Conservation (phyloP, 805 yeast species). For the Barnettozyma botsteinii region DNA sequence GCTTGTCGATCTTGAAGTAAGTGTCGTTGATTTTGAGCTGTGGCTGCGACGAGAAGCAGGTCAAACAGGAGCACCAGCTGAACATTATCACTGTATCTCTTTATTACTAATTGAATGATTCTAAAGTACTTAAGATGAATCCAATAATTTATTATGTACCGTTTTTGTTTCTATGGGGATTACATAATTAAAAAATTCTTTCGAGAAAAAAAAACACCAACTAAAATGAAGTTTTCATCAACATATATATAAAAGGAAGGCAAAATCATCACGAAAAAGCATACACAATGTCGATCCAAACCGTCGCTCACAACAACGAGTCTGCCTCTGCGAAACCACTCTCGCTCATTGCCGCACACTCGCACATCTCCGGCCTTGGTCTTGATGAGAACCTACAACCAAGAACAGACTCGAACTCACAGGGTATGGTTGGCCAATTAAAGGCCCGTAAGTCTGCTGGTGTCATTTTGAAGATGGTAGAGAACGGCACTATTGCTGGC, state of each 20-base stretch:
- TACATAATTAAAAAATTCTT: no score
- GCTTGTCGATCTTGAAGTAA: constrained; percentile 53
- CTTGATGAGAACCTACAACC: constrained; percentile 88
- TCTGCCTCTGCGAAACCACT: constrained; percentile 40
- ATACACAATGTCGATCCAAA: constrained; percentile 33
- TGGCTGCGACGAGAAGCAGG: constrained; percentile 40
- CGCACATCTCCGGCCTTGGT: constrained; percentile 96
- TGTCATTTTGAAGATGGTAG: constrained; percentile 85
- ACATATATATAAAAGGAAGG: neutral
- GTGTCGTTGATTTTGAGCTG: constrained; percentile 56
- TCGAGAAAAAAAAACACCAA: no score
- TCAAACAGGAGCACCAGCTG: constrained; percentile 11
- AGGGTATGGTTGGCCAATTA: constrained; percentile 97
- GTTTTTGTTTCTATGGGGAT: no score
- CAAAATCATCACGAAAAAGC: neutral
- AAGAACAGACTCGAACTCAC: constrained; percentile 47
- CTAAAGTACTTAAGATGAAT: no score
- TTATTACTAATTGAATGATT: no score
- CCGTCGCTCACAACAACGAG: constrained; percentile 40
- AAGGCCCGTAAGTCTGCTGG: constrained; percentile 97
- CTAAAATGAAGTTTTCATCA: no score
- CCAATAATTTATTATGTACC: no score
- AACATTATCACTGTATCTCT: neutral
- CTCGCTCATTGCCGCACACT: constrained; percentile 92
- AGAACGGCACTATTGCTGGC: constrained; percentile 93